Evolutionary conservation across 2,329 filamentous ascomycete species (phyloP).

Genomic region (Ophiostoma triangulosporum): DNA sequence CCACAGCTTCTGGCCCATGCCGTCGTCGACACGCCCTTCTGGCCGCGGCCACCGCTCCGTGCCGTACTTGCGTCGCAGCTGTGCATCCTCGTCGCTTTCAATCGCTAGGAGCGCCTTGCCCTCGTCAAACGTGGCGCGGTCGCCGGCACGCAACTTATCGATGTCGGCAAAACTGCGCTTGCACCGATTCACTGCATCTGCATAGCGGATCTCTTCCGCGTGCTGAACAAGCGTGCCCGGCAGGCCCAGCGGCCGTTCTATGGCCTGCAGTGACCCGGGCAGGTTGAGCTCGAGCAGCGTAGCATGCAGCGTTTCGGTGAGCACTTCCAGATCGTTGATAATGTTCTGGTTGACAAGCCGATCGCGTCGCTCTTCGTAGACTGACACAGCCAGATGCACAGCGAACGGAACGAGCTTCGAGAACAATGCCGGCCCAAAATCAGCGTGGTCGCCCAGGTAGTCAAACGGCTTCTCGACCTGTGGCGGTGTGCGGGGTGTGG

Average conservation of each 20-base stretch:
- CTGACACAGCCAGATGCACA: conserved; percentile 86
- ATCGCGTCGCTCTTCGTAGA: conserved; percentile 85
- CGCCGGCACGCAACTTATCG: conserved; percentile 72
- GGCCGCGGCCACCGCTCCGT: conserved; percentile 73
- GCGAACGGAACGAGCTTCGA: conserved; percentile 88
- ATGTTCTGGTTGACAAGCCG: conserved; percentile 81
- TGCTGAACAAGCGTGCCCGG: conserved; percentile 77
- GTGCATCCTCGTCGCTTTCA: conserved; percentile 74
- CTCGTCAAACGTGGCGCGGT: conserved; percentile 68
- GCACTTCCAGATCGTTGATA: conserved; percentile 66
- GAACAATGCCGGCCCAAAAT: conserved; percentile 77
- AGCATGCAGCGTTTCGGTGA: conserved; percentile 70
- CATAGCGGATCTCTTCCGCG: conserved; percentile 85
- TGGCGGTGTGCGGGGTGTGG: conserved; percentile 60
- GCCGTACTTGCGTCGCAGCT: conserved; percentile 62
- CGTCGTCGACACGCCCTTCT: conserved; percentile 50
- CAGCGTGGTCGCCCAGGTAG: conserved; percentile 63
- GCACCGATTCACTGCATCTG: conserved; percentile 68
- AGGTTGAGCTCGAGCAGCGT: conserved; percentile 71
- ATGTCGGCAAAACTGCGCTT: conserved; percentile 76
- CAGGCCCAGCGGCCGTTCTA: conserved; percentile 86
- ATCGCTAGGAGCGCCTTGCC: conserved; percentile 63
- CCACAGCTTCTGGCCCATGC: conserved; percentile 52
- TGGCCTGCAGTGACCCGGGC: conserved; percentile 80
- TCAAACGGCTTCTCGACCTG: conserved; percentile 72